A percentile compares a stretch with the other conserved stretches of the same genome.
These are phyloP conservation scores for Spathaspora girioi DNA, from an alignment of 805 yeast genomes.

Conservation along the genomic window DNA sequence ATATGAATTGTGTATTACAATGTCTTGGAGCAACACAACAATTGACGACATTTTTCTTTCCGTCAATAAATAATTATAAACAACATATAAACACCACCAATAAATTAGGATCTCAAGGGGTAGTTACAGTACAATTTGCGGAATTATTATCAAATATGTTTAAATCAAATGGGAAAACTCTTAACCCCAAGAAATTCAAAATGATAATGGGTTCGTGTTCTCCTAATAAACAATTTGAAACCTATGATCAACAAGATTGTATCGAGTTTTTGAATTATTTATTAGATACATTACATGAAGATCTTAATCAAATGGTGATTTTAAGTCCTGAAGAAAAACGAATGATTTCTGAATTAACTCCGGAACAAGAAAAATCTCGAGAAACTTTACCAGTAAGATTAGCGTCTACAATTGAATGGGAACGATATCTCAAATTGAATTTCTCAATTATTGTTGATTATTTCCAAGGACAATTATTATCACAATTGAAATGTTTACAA, in stretches of 20 bases:
- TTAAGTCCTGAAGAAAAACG: constrained; percentile 27
- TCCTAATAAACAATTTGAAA: constrained; percentile 53
- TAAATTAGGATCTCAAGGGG: constrained; percentile 77
- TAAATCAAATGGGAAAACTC: constrained; percentile 40
- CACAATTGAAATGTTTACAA: constrained; percentile 68
- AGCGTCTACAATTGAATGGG: constrained; percentile 92
- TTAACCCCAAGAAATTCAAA: constrained; percentile 65
- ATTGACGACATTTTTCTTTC: constrained; percentile 58
- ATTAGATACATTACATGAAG: constrained; percentile 79
- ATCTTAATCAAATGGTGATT: constrained; percentile 61
- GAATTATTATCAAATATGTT: constrained; percentile 54
- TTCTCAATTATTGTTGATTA: constrained; percentile 76
- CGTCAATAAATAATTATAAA: constrained; percentile 44
- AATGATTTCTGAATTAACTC: constrained; percentile 43
- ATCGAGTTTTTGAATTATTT: constrained; percentile 76
- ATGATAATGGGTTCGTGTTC: constrained; percentile 65
- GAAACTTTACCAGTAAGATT: constrained; percentile 72
- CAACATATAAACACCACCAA: constrained; percentile 70
- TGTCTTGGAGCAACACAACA: constrained; percentile 74
- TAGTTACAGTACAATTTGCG: constrained; percentile 66
- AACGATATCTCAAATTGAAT: constrained; percentile 72
- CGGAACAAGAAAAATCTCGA: constrained; percentile 65
- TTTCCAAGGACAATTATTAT: constrained; percentile 85
- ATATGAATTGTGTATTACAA: constrained; percentile 88
- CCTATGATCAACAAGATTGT: constrained; percentile 79